A percentile compares a stretch with the other conserved stretches of the same genome.
These are phyloP conservation scores for Xanthoceras sorbifolium DNA, from an alignment of 345 rosid genomes.

Conservation along the genomic window DNA sequence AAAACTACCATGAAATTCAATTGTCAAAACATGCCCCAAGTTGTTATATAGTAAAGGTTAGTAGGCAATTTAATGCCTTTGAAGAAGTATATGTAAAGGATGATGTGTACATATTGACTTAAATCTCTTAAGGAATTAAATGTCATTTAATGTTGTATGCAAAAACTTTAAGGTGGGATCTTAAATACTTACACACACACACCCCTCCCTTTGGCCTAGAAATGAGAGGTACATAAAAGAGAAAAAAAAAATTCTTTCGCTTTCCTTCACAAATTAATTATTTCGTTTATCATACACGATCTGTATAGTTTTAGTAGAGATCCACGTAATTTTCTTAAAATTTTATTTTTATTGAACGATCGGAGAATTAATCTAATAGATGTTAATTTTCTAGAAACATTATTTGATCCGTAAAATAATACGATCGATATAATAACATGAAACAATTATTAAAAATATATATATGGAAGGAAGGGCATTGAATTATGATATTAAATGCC, in stretches of 20 bases:
- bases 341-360: background rate
- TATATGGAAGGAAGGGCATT: slow-evolving; percentile 9
- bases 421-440: background rate
- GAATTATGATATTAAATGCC: slow-evolving; percentile 15
- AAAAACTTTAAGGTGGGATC: slow-evolving; percentile 16
- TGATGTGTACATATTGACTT: slow-evolving; percentile 14
- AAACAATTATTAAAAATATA: background rate
- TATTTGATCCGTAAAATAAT: no score
- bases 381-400: no score
- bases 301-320: background rate
- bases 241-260: background rate
- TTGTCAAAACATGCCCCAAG: background rate
- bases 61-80: background rate
- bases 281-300: background rate
- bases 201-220: background rate
- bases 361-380: no score
- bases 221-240: background rate
- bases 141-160: slow-evolving; percentile 7
- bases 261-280: background rate
- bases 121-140: background rate
- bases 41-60: background rate
- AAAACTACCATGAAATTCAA: no score
- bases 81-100: background rate
- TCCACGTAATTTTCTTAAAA: background rate
- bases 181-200: slow-evolving; percentile 10